A percentile compares a stretch with the other conserved stretches of the same genome.
phyloP scores from a whole-genome alignment of 75 land plant species.

The Larix kaempferi region DNA sequence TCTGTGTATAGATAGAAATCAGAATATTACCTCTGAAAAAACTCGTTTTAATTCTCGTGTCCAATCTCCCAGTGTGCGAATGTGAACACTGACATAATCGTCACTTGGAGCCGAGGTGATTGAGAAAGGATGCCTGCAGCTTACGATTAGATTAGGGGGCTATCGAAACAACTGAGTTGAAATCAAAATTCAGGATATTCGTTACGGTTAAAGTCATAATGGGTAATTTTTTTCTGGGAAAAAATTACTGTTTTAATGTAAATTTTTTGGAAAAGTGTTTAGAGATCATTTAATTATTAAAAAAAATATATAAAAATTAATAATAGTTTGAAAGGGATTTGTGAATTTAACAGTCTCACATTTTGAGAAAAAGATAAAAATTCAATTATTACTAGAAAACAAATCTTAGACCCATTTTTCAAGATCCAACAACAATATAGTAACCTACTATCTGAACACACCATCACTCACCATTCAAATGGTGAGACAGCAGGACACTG shows the following conservation, averaged over 20 bases:
- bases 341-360: no score
- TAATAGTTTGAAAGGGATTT: no score
- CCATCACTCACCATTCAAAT: conserved; percentile 72
- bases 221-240: neutral
- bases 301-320: no score
- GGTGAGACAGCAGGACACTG: conserved; percentile 91
- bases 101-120: conserved; percentile 75
- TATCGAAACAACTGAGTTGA: neutral
- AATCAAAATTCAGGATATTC: neutral
- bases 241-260: neutral
- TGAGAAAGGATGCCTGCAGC: conserved; percentile 72
- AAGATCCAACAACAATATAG: neutral
- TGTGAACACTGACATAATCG: conserved; percentile 58
- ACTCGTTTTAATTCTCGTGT: conserved; percentile 49
- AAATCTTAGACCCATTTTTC: neutral
- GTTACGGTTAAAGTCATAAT: neutral
- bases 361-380: no score
- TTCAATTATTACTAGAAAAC: no score
- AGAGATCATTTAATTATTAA: no score
- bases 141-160: neutral
- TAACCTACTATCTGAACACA: neutral
- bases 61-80: conserved; percentile 64
- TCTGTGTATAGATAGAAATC: no score
- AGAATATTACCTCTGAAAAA: conserved; percentile 36
- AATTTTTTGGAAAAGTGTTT: no score